These are phyloP conservation scores for Chlorella sp. DNA, from an alignment of 139 green algal species.

Conservation along the genomic window DNA sequence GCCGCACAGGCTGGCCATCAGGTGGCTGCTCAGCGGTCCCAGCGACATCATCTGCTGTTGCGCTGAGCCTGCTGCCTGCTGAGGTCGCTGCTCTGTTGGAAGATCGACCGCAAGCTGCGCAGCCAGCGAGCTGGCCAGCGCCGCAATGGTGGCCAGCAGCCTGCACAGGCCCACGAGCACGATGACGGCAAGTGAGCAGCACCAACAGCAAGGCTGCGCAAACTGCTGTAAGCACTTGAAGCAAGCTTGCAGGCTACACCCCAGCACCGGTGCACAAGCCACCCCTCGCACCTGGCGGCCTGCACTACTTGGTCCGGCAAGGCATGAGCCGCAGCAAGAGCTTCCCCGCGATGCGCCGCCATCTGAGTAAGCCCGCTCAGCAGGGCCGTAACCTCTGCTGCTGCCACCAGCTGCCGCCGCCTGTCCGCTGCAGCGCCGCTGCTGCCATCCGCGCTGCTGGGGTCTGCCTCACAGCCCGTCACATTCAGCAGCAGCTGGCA, in stretches of 20 bases:
- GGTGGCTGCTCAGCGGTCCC: constrained; percentile 14
- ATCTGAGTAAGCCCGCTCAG: constrained; percentile 17
- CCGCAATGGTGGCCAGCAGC: constrained; percentile 5
- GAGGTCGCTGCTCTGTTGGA: not conserved
- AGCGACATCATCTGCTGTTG: not conserved
- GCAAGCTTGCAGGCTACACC: too few relatives aligned
- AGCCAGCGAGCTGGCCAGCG: not conserved
- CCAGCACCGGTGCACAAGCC: not conserved
- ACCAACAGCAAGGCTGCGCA: not conserved
- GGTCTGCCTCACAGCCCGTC: not conserved
- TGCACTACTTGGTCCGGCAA: not conserved
- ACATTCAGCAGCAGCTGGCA: constrained; percentile 5
- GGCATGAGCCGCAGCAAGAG: not conserved
- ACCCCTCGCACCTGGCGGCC: not conserved
- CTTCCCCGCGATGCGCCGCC: not conserved
- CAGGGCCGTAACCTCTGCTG: not conserved
- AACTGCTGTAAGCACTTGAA: too few relatives aligned
- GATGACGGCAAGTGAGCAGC: not conserved
- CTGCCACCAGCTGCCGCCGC: not conserved
- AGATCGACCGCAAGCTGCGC: not conserved
- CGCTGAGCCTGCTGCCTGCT: not conserved
- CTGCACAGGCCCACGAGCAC: not conserved
- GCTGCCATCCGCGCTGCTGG: not conserved
- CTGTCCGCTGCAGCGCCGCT: not conserved
- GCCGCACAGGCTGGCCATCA: not conserved